Percentiles rank a stretch among this genome's conserved stretches.
phyloP scores from a whole-genome alignment of 768 basidiomycete genomes.

The Boletus rex-veris region DNA sequence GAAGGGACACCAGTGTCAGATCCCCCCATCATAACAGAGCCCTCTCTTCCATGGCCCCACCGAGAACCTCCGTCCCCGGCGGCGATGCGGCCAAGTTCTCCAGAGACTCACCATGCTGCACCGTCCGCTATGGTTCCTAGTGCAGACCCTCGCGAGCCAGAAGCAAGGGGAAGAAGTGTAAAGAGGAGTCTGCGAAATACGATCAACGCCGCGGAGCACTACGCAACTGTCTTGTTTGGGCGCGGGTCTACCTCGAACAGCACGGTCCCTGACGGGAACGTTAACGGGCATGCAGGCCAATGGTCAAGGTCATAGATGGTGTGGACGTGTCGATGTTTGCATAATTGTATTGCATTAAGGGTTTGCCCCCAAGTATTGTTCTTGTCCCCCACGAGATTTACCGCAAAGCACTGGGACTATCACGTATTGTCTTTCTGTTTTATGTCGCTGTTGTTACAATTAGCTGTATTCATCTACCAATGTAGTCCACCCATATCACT shows the following conservation, averaged over 20 bases:
- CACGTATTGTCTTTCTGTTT: constrained; percentile 7
- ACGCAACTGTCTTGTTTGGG: constrained; percentile 68
- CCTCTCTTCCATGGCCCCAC: constrained; percentile 43
- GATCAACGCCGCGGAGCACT: constrained; percentile 66
- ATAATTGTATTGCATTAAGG: constrained; percentile 9
- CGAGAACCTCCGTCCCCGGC: constrained; percentile 37
- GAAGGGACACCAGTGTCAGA: constrained; percentile 10
- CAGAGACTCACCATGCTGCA: constrained; percentile 43
- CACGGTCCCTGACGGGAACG: constrained; percentile 20
- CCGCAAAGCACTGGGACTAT: constrained; percentile 13
- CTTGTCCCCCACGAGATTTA: not conserved
- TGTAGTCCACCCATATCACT: constrained; percentile 13
- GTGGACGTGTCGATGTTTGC: constrained; percentile 1
- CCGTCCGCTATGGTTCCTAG: constrained; percentile 30
- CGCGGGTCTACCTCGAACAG: constrained; percentile 35
- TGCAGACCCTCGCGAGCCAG: constrained; percentile 34
- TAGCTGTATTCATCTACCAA: constrained; percentile 20
- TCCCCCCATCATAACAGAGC: constrained; percentile 10
- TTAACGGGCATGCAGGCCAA: constrained; percentile 22
- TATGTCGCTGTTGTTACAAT: constrained; percentile 23
- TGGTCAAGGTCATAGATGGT: constrained; percentile 24
- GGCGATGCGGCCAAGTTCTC: constrained; percentile 32
- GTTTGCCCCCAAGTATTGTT: constrained; percentile 4
- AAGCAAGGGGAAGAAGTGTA: constrained; percentile 55
- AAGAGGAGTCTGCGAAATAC: constrained; percentile 66